Evolutionary conservation across 768 basidiomycete species (phyloP), one percentile per base, ranked within the genome.

Genomic region (Suillus subaureus): DNA sequence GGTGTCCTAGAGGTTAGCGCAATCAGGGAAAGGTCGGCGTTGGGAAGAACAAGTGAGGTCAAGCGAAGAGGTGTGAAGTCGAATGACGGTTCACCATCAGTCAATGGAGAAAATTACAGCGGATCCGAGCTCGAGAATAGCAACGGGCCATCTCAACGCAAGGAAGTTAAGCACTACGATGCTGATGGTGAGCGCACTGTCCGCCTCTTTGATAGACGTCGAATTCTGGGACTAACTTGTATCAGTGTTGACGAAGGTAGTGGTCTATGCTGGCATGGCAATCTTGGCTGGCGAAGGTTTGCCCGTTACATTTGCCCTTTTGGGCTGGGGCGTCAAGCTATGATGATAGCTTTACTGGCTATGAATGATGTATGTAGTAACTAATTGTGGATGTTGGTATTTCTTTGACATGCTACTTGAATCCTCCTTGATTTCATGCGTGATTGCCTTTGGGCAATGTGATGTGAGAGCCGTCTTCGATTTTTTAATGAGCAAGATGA

Each of bases 231-330:
- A 49, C 63, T 73, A 37, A 66, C 39, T 37, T 31, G 11, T 12
- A 4, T 21, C 66, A 94, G 94, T 96, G 9, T 77, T 96, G 67
- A 96, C 94, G 33, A 96, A 96, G 79, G 88, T 96, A 15, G 87
- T 94, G 52, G 95, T 96, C 6, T 97, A 98, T 74, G 83, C 85
- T 61, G 96, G 96, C 0, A 97, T 99, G 66, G 94, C 86, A 0
- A 76, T 91, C 15, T 72, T 96, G 13, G 85, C 89, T 2, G 76
- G 80, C 16, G 87, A 90, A 68, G 75, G 80, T 0, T 79, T 90
- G 39, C 94, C 94, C 0, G 78, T 89, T 15, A 74, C 87, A 70
- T 94, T 93, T 70, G 87, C 90, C 69, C 61, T 85, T 3, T 69
- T 91, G 8, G 91, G 88, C 2, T 91, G 87, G 88, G 91, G 91